Conservation (phyloP, 2,329 filamentous ascomycete species). For the Aureobasidium sp. region DNA sequence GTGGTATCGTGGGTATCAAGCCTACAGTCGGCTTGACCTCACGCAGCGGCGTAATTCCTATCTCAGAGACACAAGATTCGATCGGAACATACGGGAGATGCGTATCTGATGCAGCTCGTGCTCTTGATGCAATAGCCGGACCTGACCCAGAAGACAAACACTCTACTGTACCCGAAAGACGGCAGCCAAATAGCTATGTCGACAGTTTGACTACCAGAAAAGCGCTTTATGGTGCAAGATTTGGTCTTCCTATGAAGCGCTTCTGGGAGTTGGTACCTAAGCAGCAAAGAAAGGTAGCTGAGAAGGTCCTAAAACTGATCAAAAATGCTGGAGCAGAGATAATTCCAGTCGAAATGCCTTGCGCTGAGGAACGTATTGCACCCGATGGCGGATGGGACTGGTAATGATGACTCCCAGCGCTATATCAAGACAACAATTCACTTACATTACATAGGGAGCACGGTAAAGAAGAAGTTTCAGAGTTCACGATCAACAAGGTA, state of each 20-base stretch:
- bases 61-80: slow-evolving; percentile 17
- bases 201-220: slow-evolving; percentile 44
- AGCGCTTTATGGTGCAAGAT: slow-evolving; percentile 49
- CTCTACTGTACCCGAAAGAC: slow-evolving; percentile 5
- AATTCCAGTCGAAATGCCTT: slow-evolving; percentile 24
- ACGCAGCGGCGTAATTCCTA: slow-evolving; percentile 16
- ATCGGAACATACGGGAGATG: slow-evolving; percentile 17
- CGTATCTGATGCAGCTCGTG: slow-evolving; percentile 17
- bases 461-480: slow-evolving; percentile 18
- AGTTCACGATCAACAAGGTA: slow-evolving; percentile 22
- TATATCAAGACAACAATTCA: not conserved
- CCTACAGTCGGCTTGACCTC: slow-evolving; percentile 19
- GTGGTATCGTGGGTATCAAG: slow-evolving; percentile 18
- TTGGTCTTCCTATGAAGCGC: slow-evolving; percentile 57
- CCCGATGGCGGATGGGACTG: slow-evolving; percentile 27
- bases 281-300: slow-evolving; percentile 45
- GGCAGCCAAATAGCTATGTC: slow-evolving; percentile 36
- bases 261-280: slow-evolving; percentile 53
- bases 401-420: slow-evolving; percentile 12
- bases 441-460: slow-evolving; percentile 15
- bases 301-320: slow-evolving; percentile 44
- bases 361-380: slow-evolving; percentile 24
- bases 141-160: slow-evolving; percentile 14
- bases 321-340: slow-evolving; percentile 41
- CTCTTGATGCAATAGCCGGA: slow-evolving; percentile 17